Base-by-base conservation (phyloP, 2,329 filamentous ascomycete genomes). In the Canariomyces notabilis region DNA sequence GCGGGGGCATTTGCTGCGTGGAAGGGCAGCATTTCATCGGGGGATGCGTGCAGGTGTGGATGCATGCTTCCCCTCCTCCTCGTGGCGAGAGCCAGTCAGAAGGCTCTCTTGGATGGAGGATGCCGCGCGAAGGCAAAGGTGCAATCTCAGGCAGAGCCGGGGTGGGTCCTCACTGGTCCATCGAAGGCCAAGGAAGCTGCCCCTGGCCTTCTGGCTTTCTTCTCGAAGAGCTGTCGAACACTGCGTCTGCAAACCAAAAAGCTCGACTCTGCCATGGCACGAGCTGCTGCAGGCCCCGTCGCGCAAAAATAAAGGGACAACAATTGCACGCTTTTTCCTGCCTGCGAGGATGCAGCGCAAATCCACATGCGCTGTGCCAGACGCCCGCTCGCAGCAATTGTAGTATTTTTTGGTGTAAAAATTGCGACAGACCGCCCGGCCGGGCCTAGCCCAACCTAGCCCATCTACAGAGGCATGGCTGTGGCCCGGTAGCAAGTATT, bases 151-250 rank as follows among this genome's bases (percentile, higher is more conserved):
- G 42, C 29, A 48, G 36, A 36, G 49, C 46, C 35, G 53, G 53
- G 38, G 42, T 40, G 47, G 26, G 4, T 43, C 33, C 44, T 51
- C 29, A 54, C 31, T 56, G 50, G 55, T 37, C 43, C 49, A 34
- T 39, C 40, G 26, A 34, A 39, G 36, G 18, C 34, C n/a, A n/a
- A n/a, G n/a, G n/a, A n/a, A n/a, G n/a, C n/a, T n/a, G n/a, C 45
- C 51, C 55, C 53, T 45, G 46, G 50, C 16, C 54, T 60, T 58
- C 54, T 59, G 48, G 49, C 51, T 40, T 45, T 51, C 54, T 60
- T 60, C 58, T 55, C 52, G 58, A 60, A 60, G 52, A 55, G 36
- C 45, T 23, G 55, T 59, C 53, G 58, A 60, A 60, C 50, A 46
- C 4, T 48, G 53, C 53, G 53, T 53, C 47, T 55, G 51, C 51